Evolutionary conservation across 495 filamentous ascomycete genomes (phyloP), one percentile per base, ranked within the genome.

Genomic region (Aspergillus campestris): DNA sequence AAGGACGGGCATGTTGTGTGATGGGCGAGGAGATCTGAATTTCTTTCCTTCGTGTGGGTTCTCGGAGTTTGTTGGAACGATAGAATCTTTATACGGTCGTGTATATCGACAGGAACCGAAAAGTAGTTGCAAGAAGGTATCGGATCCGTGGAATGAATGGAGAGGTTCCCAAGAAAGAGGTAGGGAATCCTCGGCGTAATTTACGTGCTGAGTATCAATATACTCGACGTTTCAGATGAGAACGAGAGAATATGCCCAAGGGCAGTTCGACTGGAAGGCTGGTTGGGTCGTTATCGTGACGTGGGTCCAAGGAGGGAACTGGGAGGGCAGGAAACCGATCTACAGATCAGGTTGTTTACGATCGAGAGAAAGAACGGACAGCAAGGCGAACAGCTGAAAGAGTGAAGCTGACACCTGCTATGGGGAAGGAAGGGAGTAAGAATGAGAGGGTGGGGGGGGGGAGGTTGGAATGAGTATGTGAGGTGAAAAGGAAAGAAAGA

Each of bases 341-440:
- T 6, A 40, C 13, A n/a, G 28, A 40, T 10, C 15, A 12, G 43
- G 38, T 15, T 24, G 18, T 24, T 24, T 24, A 24, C 18, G 18
- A 24, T 24, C 18, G 18, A 39, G 38, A 37, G 59, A 70, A 67
- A 58, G 78, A 81, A 68, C 60, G 77, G 69, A 78, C 61, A 59
- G 75, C 74, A 71, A 55, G 62, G 64, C 64, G 66, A 58, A 50
- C 75, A 77, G 79, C 80, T 84, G 66, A 89, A 87, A 76, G 86
- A 90, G 78, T 88, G 86, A 89, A 90, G 86, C 81, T 77, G 83
- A 75, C 66, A 75, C 77, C 73, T 73, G 74, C 71, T 61, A 36
- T 55, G 31, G 47, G 47, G 42, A 49, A 50, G 40, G 49, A 63
- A 56, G 18, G 18, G 18, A 24, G 18, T 24, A 24, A 44, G 57